These are phyloP conservation scores for Lichtheimia ramosa DNA, from an alignment of 371 early-diverging fungal genomes.

Conservation along the genomic window DNA sequence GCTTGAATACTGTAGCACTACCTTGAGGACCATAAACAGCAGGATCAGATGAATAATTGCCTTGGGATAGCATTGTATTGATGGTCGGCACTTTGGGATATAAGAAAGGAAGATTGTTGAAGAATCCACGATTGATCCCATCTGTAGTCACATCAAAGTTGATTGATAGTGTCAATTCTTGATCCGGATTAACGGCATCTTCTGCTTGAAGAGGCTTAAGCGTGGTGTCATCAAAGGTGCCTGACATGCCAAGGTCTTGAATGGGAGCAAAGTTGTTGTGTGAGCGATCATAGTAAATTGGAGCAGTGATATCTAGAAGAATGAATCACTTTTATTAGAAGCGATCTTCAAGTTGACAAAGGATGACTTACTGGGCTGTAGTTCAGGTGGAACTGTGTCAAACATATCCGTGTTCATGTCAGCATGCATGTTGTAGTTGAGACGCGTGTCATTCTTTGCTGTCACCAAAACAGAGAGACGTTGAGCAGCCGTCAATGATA, in stretches of 20 bases:
- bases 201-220: constrained; percentile 41
- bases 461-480: constrained; percentile 67
- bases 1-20: constrained; percentile 47
- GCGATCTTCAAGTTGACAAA: not conserved
- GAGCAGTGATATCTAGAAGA: constrained; percentile 41
- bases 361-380: constrained; percentile 34
- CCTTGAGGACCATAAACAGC: constrained; percentile 63
- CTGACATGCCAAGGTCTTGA: constrained; percentile 22
- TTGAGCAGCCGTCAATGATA: constrained; percentile 66
- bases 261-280: constrained; percentile 34
- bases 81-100: constrained; percentile 62
- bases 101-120: constrained; percentile 70
- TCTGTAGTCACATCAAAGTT: constrained; percentile 62
- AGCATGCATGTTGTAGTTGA: constrained; percentile 68
- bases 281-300: constrained; percentile 47
- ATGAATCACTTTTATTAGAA: not conserved
- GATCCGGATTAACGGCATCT: constrained; percentile 36
- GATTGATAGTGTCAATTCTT: constrained; percentile 51
- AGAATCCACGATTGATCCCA: constrained; percentile 71
- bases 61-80: constrained; percentile 60
- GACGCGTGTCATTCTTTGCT: constrained; percentile 54
- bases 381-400: constrained; percentile 54
- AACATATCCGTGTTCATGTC: constrained; percentile 77
- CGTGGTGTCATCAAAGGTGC: constrained; percentile 47
- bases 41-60: constrained; percentile 41